Base-by-base conservation (phyloP, 1,139 yeast species). In the Saccharomycopsis hybrid region DNA sequence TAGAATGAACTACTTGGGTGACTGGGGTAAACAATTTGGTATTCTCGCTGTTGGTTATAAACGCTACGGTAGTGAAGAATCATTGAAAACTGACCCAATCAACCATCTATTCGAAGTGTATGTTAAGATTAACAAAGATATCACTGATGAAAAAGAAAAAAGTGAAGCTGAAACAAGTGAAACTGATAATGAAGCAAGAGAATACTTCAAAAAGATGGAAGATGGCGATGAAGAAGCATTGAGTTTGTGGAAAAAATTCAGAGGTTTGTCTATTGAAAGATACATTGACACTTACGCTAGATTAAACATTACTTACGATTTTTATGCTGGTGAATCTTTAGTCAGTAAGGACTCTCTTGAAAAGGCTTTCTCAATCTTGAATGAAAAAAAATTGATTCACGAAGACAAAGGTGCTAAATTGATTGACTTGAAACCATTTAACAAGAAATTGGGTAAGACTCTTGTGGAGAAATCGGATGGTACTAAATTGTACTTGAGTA, bases 11-110 rank as follows among this genome's bases (percentile, higher is more conserved):
- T 92, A 94, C 70, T 76, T 92, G 59, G 99, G 99, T 64, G 99
- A 92, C 71, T 92, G 98, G 98, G 99, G 99, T 52, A 92, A 94
- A 70, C 99, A 92, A 72, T 92, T 92, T 64, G 99, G 98, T 68
- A 72, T 90, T 49, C 76, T 92, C 59, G 98, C 98, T 33, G 84
- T 94, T 57, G 99, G 97, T 48, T 92, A 85, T 65, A 78, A 80
- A 53, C 80, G 77, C 62, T 92, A 85, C 63, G 99, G 99, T 48
- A 70, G 76, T 56, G 96, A 85, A 64, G 87, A 83, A 61, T 71
- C 72, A 52, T 76, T 92, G 57, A 73, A 73, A 51, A 63, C 65
- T 49, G 95, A 94, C 65, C 97, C 99, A 54, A 90, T 94, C 64
- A 83, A 89, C 70, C 98, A 94, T 67, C 76, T 94, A 66, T 94